Evolutionary conservation across 345 rosid species (phyloP), one percentile per base, ranked within the genome.

Genomic region (Psidium guajava): DNA sequence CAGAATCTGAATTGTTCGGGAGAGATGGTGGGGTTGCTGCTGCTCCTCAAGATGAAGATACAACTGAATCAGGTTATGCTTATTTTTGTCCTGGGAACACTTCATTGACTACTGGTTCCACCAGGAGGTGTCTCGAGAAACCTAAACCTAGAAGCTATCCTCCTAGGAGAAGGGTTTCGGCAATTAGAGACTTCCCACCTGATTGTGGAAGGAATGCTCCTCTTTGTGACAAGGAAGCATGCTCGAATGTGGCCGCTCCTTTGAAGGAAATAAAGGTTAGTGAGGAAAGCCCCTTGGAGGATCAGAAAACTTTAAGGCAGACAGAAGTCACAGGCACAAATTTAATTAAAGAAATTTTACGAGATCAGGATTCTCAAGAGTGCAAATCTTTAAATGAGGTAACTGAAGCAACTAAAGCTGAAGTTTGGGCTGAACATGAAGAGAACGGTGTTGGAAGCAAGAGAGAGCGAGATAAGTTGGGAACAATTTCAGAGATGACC

Each of bases 171-270:
- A 91, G 82, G 64, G 87, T 91, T 85, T 86, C 89, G 1, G 93
- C 92, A 54, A 81, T 88, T 22, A 90, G 95, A 87, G 91, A 90
- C 85, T 95, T 91, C 83, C 93, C 98, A 84, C 92, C 90, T 18
- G 54, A 80, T 47, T 91, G 91, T 81, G 93, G 95, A 86, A 85
- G 89, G 85, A 93, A 89, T 54, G 88, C 93, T 88, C 82, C 84
- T 21, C 18, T 49, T 82, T 61, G 74, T 85, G 14, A 42, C 21
- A 83, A 83, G 81, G 90, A 85, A 81, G 88, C 52, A 84, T 12
- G 57, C 80, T 24, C 18, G 24, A 40, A 86, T 73, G 85, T 69
- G 75, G 42, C 77, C 84, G 51, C 86, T 81, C 75, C 81, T 69
- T 75, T 9, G 15, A 82, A 88, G 88, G 82, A 82, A 8, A 83